Conservation (phyloP, 192 early-diverging fungal species). For the Geosiphon pyriformis region DNA sequence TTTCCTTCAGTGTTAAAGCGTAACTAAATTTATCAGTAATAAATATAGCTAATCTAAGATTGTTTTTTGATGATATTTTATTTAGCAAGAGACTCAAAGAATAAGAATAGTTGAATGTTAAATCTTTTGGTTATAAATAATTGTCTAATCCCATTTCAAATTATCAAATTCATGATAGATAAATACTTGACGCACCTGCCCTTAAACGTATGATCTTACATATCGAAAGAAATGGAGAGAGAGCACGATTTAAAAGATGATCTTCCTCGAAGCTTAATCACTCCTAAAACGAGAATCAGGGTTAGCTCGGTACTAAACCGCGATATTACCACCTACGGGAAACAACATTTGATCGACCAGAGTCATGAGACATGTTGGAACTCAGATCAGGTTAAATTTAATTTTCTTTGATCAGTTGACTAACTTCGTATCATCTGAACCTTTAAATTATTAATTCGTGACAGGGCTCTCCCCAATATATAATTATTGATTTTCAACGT, state of each 20-base stretch:
- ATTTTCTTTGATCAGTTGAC: neutral
- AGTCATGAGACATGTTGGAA: constrained; percentile 91
- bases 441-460: no score
- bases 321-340: constrained; percentile 71
- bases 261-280: neutral
- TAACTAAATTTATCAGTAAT: neutral
- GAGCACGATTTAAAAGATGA: no score
- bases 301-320: constrained; percentile 86
- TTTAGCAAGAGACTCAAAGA: no score
- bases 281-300: constrained; percentile 22
- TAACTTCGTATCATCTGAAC: neutral
- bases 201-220: no score
- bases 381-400: constrained; percentile 47
- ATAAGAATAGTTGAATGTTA: no score
- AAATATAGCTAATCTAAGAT: constrained; percentile 4
- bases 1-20: neutral
- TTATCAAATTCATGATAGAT: no score
- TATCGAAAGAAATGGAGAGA: neutral
- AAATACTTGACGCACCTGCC: no score
- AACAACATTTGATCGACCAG: constrained; percentile 74
- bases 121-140: no score
- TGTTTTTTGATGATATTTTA: neutral
- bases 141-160: no score
- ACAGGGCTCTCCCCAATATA: constrained; percentile 71
- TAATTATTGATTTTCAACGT: constrained; percentile 61